Base-by-base conservation (phyloP, 176 grass and related monocot genomes). In the Zizania latifolia region DNA sequence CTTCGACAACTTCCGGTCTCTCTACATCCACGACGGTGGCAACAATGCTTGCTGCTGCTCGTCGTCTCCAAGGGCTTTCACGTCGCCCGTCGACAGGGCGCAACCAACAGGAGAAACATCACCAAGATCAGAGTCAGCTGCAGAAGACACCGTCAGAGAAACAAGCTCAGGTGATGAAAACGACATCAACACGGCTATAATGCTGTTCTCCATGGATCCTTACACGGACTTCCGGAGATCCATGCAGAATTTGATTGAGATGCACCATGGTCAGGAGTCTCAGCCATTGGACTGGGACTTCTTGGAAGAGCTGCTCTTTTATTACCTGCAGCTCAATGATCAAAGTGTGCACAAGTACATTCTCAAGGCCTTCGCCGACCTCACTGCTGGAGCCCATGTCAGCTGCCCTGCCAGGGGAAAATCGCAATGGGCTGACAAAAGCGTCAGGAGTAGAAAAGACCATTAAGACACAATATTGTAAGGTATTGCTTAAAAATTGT, bases 241-340 rank as follows among this genome's bases (percentile, higher is more conserved):
- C 34, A 94, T 94, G 84, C 60, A 65, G 45, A 81, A 76, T 21
- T 92, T 92, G 84, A 78, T 98, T 30, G 67, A 79, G 65, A 58
- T 76, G 37, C 89, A 86, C 62, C 86, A 88, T 26, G 75, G 44
- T 0, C 50, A 56, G 12, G 6, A 31, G 2, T 70, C 51, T 15
- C 71, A 48, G 78, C 58, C 81, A 5, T 55, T 92, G 86, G 95
- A 98, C 62, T 98, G 95, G 95, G 86, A 98, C 66, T 98, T 94
- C 72, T 71, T 98, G 64, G 86, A 88, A 71, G 95, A 90, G 41
- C 70, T 94, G 1, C 89, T 98, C 50, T 81, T 94, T 7, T 88
- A 82, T 61, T 98, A 94, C 71, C 68, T 94, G 51, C 81, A 92
- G 41, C 84, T 98, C n/a, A 98, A 98, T 23, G 89, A 98, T 57